Evolutionary conservation across 129 eudicot genomes (phyloP), one percentile per base, ranked within the genome.

Genomic region (Flaveria robusta): DNA sequence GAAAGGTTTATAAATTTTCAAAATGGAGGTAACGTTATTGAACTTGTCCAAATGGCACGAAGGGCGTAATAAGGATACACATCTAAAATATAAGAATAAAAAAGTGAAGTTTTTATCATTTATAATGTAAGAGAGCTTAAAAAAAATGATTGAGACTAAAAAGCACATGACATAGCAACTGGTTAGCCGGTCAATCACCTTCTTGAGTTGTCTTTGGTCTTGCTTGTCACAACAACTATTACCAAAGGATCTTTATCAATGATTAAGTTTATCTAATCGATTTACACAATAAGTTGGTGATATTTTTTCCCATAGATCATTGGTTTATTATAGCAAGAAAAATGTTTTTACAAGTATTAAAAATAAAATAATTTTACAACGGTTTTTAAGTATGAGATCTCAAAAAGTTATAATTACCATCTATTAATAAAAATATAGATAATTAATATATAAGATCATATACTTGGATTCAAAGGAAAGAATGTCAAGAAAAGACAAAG

Each of bases 401-500:
- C n/a, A 14, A 58, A 23, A 7, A 9, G 8, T 58, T 26, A 58
- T 6, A 11, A 23, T 58, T 23, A 23, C n/a, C 65, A 43, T 43
- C 14, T 2, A 8, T 43, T 8, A 43, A 10, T 7, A 42, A 43
- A 43, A 43, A 43, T 0, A 43, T 43, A 43, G 2, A 8, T 1
- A 2, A 11, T 9, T 43, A 11, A 43, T 7, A 42, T 42, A 42
- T 56, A 20, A 8, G 2, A n/a, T 51, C 20, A 54, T 22, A 1
- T 26, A 26, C 24, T 58, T 60, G 66, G 39, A 12, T 58, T 24
- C 7, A 45, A 18, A 31, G 20, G 3, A 1, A 51, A 49, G 42
- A 16, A 29, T 19, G 54, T 19, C 16, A 59, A 6, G 20, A 23
- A 43, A 71, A 50, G 77, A 79, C 77, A 79, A 78, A 58, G 23